These are phyloP conservation scores for Pleurotus pulmonarius DNA, from an alignment of 768 basidiomycete species.

Conservation along the genomic window DNA sequence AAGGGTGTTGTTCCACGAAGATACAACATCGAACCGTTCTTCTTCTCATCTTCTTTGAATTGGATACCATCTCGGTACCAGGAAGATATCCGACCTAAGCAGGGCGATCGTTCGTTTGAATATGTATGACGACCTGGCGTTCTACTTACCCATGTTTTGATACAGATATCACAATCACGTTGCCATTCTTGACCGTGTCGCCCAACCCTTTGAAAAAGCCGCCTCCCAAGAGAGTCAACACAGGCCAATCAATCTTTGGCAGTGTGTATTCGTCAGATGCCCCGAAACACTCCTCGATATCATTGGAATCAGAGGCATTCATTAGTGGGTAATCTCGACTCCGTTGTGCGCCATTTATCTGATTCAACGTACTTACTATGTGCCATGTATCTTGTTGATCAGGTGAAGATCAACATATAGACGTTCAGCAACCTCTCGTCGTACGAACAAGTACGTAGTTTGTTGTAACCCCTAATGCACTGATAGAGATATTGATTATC, in stretches of 20 bases:
- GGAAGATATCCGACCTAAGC: conserved; percentile 20
- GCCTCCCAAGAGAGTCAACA: not conserved
- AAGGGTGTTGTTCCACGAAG: conserved; percentile 15
- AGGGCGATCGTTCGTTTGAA: conserved; percentile 34
- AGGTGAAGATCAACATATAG: too few relatives aligned
- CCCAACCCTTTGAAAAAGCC: not conserved
- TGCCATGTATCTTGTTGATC: too few relatives aligned
- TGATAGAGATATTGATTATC: not conserved
- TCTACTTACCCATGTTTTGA: not conserved
- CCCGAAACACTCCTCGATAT: not conserved
- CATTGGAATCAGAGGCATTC: not conserved
- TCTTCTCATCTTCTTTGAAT: conserved; percentile 38
- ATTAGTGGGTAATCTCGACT: not conserved
- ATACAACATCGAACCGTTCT: conserved; percentile 39
- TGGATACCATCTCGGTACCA: conserved; percentile 41
- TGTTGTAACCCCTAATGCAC: not conserved
- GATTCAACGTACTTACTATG: too few relatives aligned
- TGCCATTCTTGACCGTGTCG: conserved; percentile 25
- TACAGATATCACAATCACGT: conserved; percentile 39
- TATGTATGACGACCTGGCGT: not conserved
- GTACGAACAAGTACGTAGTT: conserved; percentile 26
- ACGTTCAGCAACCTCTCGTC: conserved; percentile 26
- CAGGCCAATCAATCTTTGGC: not conserved
- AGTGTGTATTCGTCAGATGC: not conserved
- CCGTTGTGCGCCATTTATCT: fast-evolving